Percentiles rank a stretch among this genome's conserved stretches.
phyloP scores from a whole-genome alignment of 805 yeast species.

The Priceomyces carsonii region DNA sequence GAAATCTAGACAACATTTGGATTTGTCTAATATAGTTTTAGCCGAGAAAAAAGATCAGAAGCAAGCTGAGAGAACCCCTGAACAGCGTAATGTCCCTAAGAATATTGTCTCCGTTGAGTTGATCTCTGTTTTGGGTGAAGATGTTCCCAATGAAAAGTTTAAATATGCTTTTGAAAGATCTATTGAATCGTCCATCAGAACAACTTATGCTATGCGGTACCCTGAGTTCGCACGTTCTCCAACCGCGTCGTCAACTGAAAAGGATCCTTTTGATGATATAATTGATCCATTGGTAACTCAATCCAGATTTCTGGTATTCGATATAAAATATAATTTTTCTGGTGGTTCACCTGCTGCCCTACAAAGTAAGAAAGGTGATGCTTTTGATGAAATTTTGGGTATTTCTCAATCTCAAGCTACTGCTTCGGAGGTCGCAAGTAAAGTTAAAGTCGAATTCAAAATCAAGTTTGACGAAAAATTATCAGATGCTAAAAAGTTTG shows the following conservation, averaged over 20 bases:
- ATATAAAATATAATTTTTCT: slow-evolving; percentile 23
- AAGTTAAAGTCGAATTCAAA: slow-evolving; percentile 33
- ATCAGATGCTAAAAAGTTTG: slow-evolving; percentile 37
- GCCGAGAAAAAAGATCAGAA: slow-evolving; percentile 28
- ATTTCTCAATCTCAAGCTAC: slow-evolving; percentile 9
- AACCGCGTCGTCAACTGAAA: slow-evolving; percentile 16
- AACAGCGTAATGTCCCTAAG: slow-evolving; percentile 26
- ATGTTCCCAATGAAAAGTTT: slow-evolving; percentile 25
- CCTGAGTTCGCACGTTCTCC: slow-evolving; percentile 40
- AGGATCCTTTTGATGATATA: slow-evolving; percentile 40
- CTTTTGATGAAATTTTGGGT: slow-evolving; percentile 39
- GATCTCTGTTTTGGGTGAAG: slow-evolving; percentile 27
- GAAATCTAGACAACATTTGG: slow-evolving; percentile 59
- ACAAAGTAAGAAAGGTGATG: slow-evolving; percentile 16
- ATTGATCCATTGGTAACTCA: slow-evolving; percentile 35
- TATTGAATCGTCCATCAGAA: slow-evolving; percentile 27
- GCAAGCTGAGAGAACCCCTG: slow-evolving; percentile 10
- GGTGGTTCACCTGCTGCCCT: slow-evolving; percentile 6
- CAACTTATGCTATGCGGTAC: slow-evolving; percentile 33
- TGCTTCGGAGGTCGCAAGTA: slow-evolving; percentile 8
- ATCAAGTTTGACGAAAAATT: slow-evolving; percentile 32
- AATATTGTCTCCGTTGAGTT: slow-evolving; percentile 27
- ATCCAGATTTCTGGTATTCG: slow-evolving; percentile 35
- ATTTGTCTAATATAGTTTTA: slow-evolving; percentile 65
- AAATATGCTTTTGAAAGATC: slow-evolving; percentile 31